Evolutionary conservation across 148 eudicot genomes (phyloP).

Genomic region (Dysphania ambrosioides): DNA sequence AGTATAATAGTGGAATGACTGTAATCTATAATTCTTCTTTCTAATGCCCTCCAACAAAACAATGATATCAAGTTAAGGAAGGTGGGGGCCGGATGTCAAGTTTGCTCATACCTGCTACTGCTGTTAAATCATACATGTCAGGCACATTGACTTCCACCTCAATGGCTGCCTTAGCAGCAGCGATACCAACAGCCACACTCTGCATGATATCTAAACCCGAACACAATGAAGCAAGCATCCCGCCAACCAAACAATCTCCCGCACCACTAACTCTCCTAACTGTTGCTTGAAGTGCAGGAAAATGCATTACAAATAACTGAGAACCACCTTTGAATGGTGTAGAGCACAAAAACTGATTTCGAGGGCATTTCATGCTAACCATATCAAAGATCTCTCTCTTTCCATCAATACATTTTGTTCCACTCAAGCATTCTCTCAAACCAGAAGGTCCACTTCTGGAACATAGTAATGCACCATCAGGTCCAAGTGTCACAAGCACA

Average conservation of each 20-base stretch:
- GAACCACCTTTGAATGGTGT: conserved; percentile 30
- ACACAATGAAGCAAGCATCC: conserved; percentile 65
- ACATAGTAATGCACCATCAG: conserved; percentile 74
- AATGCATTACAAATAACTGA: conserved; percentile 52
- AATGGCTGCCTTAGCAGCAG: conserved; percentile 84
- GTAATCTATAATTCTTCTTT: background rate
- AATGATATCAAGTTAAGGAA: background rate
- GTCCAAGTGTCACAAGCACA: conserved; percentile 69
- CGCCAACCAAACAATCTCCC: conserved; percentile 97
- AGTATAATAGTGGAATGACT: background rate
- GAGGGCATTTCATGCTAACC: conserved; percentile 51
- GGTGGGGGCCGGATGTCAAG: background rate
- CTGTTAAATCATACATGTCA: conserved; percentile 34
- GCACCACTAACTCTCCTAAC: conserved; percentile 89
- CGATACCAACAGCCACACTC: conserved; percentile 85
- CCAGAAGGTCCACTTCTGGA: conserved; percentile 40
- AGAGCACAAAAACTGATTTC: conserved; percentile 34
- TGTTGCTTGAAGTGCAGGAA: conserved; percentile 72
- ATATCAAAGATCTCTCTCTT: conserved; percentile 38
- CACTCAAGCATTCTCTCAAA: conserved; percentile 23
- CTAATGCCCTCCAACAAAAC: background rate
- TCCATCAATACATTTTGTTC: conserved; percentile 23
- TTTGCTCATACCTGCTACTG: conserved; percentile 56
- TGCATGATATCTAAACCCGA: conserved; percentile 80
- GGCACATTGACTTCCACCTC: conserved; percentile 75